Evolutionary conservation across 1,139 yeast genomes (phyloP).

Genomic region (Groenewaldozyma auringiensis): DNA sequence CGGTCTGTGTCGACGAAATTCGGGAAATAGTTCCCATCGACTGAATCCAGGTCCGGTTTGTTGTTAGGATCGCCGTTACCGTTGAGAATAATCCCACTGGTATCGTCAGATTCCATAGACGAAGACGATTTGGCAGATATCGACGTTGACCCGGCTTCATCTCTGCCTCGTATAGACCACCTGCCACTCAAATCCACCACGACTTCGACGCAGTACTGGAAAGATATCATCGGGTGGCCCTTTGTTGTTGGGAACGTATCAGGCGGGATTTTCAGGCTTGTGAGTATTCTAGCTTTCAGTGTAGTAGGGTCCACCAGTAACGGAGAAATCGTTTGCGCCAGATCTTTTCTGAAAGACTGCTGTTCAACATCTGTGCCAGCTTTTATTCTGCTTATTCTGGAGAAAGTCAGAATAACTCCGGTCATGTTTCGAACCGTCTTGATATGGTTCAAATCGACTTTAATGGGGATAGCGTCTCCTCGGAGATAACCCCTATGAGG

Average conservation of each 20-base stretch:
- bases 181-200: slow-evolving; percentile 59
- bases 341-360: slow-evolving; percentile 78
- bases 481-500: slow-evolving; percentile 66
- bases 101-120: slow-evolving; percentile 6
- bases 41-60: slow-evolving; percentile 3
- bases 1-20: slow-evolving; percentile 67
- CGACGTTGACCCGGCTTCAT: slow-evolving; percentile 7
- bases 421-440: slow-evolving; percentile 63
- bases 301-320: slow-evolving; percentile 68
- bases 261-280: slow-evolving; percentile 66
- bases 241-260: slow-evolving; percentile 82
- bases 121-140: slow-evolving; percentile 9
- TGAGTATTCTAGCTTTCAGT: slow-evolving; percentile 49
- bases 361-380: slow-evolving; percentile 45
- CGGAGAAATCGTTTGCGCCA: slow-evolving; percentile 71
- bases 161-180: slow-evolving; percentile 30
- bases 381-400: slow-evolving; percentile 63
- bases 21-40: slow-evolving; percentile 16
- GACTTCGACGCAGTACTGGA: slow-evolving; percentile 80
- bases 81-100: not conserved
- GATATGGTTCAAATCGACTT: slow-evolving; percentile 57
- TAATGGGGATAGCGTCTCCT: slow-evolving; percentile 73
- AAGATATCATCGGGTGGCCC: slow-evolving; percentile 65
- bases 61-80: not conserved
- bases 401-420: slow-evolving; percentile 73